Evolutionary conservation across 176 grass and related monocot genomes (phyloP).

Genomic region (Hordeum vulgare): DNA sequence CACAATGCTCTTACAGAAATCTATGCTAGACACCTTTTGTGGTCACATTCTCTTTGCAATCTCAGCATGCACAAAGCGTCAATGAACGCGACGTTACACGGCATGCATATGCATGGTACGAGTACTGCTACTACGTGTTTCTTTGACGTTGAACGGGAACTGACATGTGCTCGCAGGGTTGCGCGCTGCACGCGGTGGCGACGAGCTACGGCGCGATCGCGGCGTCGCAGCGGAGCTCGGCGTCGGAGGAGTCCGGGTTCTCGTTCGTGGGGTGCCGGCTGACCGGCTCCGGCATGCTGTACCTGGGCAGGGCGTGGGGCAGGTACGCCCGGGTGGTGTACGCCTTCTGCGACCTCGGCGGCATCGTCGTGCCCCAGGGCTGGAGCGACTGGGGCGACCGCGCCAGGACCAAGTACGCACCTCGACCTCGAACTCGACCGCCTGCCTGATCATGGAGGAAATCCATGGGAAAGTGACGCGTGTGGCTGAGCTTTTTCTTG

Average conservation of each 20-base stretch:
- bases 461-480: background rate
- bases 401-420: slow-evolving; percentile 59
- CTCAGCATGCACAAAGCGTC: background rate
- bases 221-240: slow-evolving; percentile 86
- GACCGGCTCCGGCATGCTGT: slow-evolving; percentile 74
- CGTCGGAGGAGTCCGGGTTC: slow-evolving; percentile 67
- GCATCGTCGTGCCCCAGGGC: slow-evolving; percentile 69
- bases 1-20: slow-evolving; percentile 26
- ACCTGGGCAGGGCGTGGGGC: slow-evolving; percentile 87
- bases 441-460: background rate
- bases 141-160: background rate
- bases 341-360: slow-evolving; percentile 64
- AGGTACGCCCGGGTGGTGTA: slow-evolving; percentile 73
- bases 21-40: slow-evolving; percentile 6
- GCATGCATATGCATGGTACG: no score
- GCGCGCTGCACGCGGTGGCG: slow-evolving; percentile 67
- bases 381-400: slow-evolving; percentile 92
- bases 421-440: background rate
- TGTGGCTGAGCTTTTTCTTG: background rate
- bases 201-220: slow-evolving; percentile 82
- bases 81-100: background rate
- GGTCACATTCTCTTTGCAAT: background rate
- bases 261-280: slow-evolving; percentile 76
- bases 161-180: slow-evolving; percentile 40
- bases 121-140: no score